A percentile compares a stretch with the other conserved stretches of the same genome.
Conservation (phyloP, 139 green algal species). For the Gonium pectorale region DNA sequence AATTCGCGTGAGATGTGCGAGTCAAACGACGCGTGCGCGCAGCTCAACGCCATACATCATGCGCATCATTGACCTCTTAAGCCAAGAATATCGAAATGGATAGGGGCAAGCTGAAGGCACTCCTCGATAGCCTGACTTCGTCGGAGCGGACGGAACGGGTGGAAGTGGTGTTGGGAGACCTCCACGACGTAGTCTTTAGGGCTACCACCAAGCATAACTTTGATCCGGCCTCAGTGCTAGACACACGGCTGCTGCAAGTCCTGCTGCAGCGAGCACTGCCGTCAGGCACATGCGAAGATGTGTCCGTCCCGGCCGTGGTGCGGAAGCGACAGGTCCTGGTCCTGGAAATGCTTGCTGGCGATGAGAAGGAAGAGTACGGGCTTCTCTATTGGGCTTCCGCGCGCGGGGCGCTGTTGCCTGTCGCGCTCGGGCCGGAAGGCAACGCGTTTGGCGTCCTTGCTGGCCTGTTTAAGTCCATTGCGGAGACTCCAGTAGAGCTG, state of each 20-base stretch:
- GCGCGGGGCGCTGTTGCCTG: background rate
- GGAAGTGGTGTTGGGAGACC: conserved; percentile 2
- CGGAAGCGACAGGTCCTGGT: background rate
- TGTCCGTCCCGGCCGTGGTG: background rate
- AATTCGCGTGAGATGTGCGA: too few relatives aligned
- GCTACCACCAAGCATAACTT: conserved; percentile 28
- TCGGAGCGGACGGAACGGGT: background rate
- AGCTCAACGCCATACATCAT: too few relatives aligned
- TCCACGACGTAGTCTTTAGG: background rate
- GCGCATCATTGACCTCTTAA: background rate
- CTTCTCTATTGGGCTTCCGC: conserved; percentile 33
- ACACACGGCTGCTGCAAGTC: conserved; percentile 16
- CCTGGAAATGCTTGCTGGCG: conserved; percentile 22
- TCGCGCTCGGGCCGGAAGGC: conserved; percentile 8
- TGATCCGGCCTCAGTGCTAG: background rate
- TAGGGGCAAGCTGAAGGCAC: conserved; percentile 7
- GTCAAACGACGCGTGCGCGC: too few relatives aligned
- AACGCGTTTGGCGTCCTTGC: background rate
- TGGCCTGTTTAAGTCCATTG: background rate
- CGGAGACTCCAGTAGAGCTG: background rate
- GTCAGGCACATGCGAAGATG: background rate
- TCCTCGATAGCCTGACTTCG: conserved; percentile 1
- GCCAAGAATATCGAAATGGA: background rate
- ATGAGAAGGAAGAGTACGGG: conserved; percentile 15
- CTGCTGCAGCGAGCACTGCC: conserved; percentile 1